These are phyloP conservation scores for Podaxis sp. DNA, from an alignment of 768 basidiomycete species.

Conservation along the genomic window DNA sequence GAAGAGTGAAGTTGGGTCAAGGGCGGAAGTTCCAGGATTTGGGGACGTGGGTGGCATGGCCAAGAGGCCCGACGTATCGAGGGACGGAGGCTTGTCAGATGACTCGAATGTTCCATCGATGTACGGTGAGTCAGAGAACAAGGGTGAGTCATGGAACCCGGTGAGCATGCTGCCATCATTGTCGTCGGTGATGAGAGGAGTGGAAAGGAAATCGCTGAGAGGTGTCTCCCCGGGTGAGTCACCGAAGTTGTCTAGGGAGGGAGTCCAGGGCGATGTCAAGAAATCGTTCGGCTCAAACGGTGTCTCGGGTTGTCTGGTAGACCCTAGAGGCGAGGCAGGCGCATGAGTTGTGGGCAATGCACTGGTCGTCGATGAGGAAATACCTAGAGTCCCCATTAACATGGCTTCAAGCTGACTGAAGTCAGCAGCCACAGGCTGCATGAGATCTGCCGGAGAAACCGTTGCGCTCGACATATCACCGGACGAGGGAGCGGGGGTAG, in stretches of 20 bases:
- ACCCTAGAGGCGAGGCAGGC: slow-evolving; percentile 10
- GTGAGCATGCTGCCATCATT: slow-evolving; percentile 24
- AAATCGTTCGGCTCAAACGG: slow-evolving; percentile 27
- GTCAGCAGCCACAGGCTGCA: slow-evolving; percentile 26
- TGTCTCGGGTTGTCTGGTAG: slow-evolving; percentile 25
- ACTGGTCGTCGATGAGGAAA: slow-evolving; percentile 10
- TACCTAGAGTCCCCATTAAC: slow-evolving; percentile 20
- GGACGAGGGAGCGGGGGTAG: slow-evolving; percentile 33
- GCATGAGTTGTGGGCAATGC: slow-evolving; percentile 21
- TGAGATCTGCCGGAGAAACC: slow-evolving; percentile 21
- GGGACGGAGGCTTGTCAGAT: slow-evolving; percentile 14
- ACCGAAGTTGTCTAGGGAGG: slow-evolving; percentile 25
- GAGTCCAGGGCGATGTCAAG: slow-evolving; percentile 32
- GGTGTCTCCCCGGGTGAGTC: slow-evolving; percentile 37
- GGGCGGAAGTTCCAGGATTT: slow-evolving; percentile 36
- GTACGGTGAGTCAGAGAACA: slow-evolving; percentile 21
- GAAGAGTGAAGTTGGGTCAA: slow-evolving; percentile 40
- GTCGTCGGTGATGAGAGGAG: slow-evolving; percentile 32
- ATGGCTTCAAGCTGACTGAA: slow-evolving; percentile 19
- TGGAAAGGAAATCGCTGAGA: slow-evolving; percentile 35
- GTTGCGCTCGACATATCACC: slow-evolving; percentile 27
- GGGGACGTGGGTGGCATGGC: slow-evolving; percentile 44
- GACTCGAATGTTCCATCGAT: slow-evolving; percentile 15
- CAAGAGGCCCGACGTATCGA: slow-evolving; percentile 32
- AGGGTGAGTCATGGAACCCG: slow-evolving; percentile 26